Evolutionary conservation across 192 early-diverging fungal species (phyloP).

Genomic region (Martensiomyces pterosporus): DNA sequence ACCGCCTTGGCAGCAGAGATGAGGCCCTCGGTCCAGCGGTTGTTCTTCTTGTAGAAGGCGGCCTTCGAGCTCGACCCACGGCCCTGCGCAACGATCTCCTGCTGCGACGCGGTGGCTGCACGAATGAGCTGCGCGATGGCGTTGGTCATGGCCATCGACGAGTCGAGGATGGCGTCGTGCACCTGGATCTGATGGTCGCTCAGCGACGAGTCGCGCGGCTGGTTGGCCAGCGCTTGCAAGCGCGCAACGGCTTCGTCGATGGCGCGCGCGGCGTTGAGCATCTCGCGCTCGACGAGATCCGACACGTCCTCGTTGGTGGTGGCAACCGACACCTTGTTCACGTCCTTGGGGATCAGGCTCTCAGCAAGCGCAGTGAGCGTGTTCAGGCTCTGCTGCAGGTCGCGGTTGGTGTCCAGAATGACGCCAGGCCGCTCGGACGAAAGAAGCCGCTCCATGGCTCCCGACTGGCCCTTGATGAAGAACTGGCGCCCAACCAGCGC

Average conservation of each 20-base stretch:
- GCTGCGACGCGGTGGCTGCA: constrained; percentile 90
- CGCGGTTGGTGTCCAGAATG: constrained; percentile 68
- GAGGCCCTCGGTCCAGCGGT: constrained; percentile 98
- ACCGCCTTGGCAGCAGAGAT: constrained; percentile 96
- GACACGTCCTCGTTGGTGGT: constrained; percentile 72
- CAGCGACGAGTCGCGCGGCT: constrained; percentile 67
- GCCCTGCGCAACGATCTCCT: constrained; percentile 95
- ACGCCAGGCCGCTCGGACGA: constrained; percentile 65
- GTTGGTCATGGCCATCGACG: constrained; percentile 89
- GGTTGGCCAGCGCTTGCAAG: constrained; percentile 74
- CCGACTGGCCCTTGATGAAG: constrained; percentile 85
- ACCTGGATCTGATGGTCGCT: constrained; percentile 80
- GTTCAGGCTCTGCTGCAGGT: constrained; percentile 71
- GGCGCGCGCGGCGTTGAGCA: constrained; percentile 85
- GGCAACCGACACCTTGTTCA: constrained; percentile 38
- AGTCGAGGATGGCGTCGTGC: constrained; percentile 83
- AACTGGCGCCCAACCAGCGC: constrained; percentile 69
- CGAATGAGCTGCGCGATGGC: constrained; percentile 92
- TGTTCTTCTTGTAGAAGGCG: constrained; percentile 99
- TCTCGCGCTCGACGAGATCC: constrained; percentile 89
- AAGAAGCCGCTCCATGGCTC: constrained; percentile 59
- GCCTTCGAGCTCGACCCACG: constrained; percentile 71
- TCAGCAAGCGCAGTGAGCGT: constrained; percentile 73
- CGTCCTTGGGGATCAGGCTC: constrained; percentile 62
- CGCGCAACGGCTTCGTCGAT: constrained; percentile 87